These are phyloP conservation scores for Rhizopogon vulgaris DNA, from an alignment of 768 basidiomycete species.

Conservation along the genomic window DNA sequence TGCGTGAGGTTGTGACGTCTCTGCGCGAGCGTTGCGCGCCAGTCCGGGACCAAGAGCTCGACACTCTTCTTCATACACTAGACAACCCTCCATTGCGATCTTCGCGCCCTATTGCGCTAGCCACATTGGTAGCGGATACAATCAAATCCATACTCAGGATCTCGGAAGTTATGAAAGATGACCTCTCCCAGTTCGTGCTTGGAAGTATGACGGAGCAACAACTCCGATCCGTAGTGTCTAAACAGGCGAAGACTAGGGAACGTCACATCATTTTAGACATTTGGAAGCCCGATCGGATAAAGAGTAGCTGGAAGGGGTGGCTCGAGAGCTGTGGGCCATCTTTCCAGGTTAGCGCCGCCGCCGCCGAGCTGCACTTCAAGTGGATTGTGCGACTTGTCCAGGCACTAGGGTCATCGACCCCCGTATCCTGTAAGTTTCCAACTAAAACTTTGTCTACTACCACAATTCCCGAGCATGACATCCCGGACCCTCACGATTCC, in stretches of 20 bases:
- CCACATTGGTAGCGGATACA: slow-evolving; percentile 42
- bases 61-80: slow-evolving; percentile 34
- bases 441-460: slow-evolving; percentile 10
- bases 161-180: slow-evolving; percentile 60
- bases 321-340: slow-evolving; percentile 6
- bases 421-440: slow-evolving; percentile 28
- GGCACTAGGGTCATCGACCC: slow-evolving; percentile 39
- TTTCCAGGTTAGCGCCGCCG: slow-evolving; percentile 8
- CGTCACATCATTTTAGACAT: slow-evolving; percentile 45
- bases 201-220: slow-evolving; percentile 64
- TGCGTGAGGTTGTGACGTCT: slow-evolving; percentile 46
- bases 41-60: slow-evolving; percentile 49
- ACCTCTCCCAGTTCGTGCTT: slow-evolving; percentile 58
- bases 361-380: slow-evolving; percentile 13
- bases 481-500: not conserved
- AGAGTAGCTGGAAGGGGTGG: slow-evolving; percentile 20
- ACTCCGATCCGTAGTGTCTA: slow-evolving; percentile 39
- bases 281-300: slow-evolving; percentile 34
- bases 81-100: slow-evolving; percentile 23
- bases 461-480: slow-evolving; percentile 1
- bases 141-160: slow-evolving; percentile 44
- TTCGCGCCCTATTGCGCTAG: slow-evolving; percentile 28
- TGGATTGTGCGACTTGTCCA: slow-evolving; percentile 48
- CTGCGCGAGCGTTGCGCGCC: slow-evolving; percentile 65
- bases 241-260: slow-evolving; percentile 51